Evolutionary conservation across 2,329 filamentous ascomycete species (phyloP).

Genomic region (Seiridium cupressi): DNA sequence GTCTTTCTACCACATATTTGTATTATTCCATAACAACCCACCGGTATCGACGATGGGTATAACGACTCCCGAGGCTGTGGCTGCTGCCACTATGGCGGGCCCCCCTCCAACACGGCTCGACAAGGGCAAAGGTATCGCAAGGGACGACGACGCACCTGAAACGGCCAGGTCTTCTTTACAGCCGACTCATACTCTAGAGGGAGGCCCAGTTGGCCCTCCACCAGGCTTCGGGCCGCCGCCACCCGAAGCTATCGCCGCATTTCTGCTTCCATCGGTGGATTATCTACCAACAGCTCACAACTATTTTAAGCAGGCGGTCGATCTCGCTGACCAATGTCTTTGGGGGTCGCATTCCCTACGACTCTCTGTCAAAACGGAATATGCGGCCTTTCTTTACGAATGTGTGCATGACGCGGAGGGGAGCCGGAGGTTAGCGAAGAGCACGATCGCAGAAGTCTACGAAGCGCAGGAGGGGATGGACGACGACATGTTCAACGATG

Average conservation of each 20-base stretch:
- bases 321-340: slow-evolving; percentile 71
- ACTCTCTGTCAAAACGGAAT: slow-evolving; percentile 87
- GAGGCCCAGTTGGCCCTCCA: slow-evolving; percentile 56
- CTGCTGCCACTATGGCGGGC: slow-evolving; percentile 24
- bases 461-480: slow-evolving; percentile 89
- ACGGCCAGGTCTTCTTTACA: slow-evolving; percentile 44
- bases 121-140: slow-evolving; percentile 50
- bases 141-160: slow-evolving; percentile 40
- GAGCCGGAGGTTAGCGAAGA: slow-evolving; percentile 74
- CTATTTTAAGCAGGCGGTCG: slow-evolving; percentile 76
- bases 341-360: slow-evolving; percentile 88
- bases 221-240: slow-evolving; percentile 48
- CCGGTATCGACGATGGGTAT: slow-evolving; percentile 58
- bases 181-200: slow-evolving; percentile 50
- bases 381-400: slow-evolving; percentile 90
- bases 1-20: slow-evolving; percentile 95
- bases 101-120: slow-evolving; percentile 34
- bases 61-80: slow-evolving; percentile 41
- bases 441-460: slow-evolving; percentile 87
- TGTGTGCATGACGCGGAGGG: slow-evolving; percentile 79
- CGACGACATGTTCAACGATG: slow-evolving; percentile 92
- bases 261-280: slow-evolving; percentile 75
- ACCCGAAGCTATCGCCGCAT: slow-evolving; percentile 57
- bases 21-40: slow-evolving; percentile 91
- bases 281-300: slow-evolving; percentile 80